These are phyloP conservation scores for Pseudofabraea citricarpa DNA, from an alignment of 2,329 filamentous ascomycete species.

Conservation along the genomic window DNA sequence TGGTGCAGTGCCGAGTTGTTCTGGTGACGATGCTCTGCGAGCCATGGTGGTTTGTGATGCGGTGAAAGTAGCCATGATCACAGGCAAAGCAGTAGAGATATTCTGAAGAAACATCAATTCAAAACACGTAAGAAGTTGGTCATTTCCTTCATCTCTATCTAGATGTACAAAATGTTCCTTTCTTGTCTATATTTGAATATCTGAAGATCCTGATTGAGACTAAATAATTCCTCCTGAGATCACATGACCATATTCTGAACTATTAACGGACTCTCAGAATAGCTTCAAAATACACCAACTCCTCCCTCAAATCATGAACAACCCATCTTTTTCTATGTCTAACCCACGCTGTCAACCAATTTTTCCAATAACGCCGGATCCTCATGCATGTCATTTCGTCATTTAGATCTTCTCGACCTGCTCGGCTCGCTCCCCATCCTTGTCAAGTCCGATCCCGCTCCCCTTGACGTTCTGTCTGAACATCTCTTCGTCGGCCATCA, in stretches of 20 bases:
- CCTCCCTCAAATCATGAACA: too few species aligned
- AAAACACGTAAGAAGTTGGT: background rate
- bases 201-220: too few species aligned
- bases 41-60: constrained; percentile 49
- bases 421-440: constrained; percentile 13
- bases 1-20: constrained; percentile 39
- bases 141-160: background rate
- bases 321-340: too few species aligned
- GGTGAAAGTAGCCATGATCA: constrained; percentile 38
- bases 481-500: constrained; percentile 16
- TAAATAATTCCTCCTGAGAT: too few species aligned
- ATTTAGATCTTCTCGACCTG: constrained; percentile 19
- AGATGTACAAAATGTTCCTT: background rate
- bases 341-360: too few species aligned
- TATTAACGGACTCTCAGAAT: too few species aligned
- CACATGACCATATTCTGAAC: too few species aligned
- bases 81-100: constrained; percentile 20
- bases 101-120: constrained; percentile 3
- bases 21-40: constrained; percentile 41
- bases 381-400: too few species aligned
- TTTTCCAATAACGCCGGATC: too few species aligned
- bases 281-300: too few species aligned
- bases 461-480: constrained; percentile 20
- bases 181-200: too few species aligned
- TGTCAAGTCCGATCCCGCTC: constrained; percentile 14